phyloP scores from a whole-genome alignment of 495 filamentous ascomycete species.

The Penicillium ucsense region DNA sequence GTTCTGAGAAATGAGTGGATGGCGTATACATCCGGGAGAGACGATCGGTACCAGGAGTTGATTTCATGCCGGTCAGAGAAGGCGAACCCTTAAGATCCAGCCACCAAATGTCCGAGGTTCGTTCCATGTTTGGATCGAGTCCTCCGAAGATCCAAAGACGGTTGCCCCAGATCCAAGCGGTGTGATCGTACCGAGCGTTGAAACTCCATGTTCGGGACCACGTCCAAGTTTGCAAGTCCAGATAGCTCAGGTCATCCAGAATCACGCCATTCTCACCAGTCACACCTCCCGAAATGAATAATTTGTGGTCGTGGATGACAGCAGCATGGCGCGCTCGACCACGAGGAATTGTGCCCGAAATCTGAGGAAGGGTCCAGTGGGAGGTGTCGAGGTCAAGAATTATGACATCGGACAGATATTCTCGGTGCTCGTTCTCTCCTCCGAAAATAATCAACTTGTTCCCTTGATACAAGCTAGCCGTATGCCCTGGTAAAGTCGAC shows the following conservation, averaged over 20 bases:
- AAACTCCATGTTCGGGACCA: constrained; percentile 97
- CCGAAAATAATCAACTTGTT: constrained; percentile 93
- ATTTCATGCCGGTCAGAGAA: constrained; percentile 60
- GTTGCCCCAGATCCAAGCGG: constrained; percentile 82
- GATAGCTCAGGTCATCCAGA: constrained; percentile 88
- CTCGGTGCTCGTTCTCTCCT: constrained; percentile 93
- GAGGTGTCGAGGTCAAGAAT: constrained; percentile 91
- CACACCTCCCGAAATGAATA: constrained; percentile 88
- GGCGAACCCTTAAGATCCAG: constrained; percentile 85
- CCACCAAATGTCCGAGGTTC: constrained; percentile 92
- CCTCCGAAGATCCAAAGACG: constrained; percentile 97
- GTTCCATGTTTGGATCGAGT: constrained; percentile 88
- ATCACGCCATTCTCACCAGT: constrained; percentile 80
- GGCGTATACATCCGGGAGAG: constrained; percentile 17
- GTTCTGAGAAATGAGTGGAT: constrained; percentile 35
- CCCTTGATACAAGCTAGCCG: constrained; percentile 87
- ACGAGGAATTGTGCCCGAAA: constrained; percentile 72
- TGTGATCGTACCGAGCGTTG: constrained; percentile 86
- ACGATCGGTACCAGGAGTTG: constrained; percentile 57
- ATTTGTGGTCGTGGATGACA: constrained; percentile 88
- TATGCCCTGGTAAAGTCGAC: constrained; percentile 57
- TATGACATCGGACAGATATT: constrained; percentile 90
- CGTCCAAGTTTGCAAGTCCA: constrained; percentile 94
- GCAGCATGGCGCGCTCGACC: constrained; percentile 89
- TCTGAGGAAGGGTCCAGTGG: constrained; percentile 84